Conservation (phyloP, 129 eudicot species). For the Erigeron canadensis region DNA sequence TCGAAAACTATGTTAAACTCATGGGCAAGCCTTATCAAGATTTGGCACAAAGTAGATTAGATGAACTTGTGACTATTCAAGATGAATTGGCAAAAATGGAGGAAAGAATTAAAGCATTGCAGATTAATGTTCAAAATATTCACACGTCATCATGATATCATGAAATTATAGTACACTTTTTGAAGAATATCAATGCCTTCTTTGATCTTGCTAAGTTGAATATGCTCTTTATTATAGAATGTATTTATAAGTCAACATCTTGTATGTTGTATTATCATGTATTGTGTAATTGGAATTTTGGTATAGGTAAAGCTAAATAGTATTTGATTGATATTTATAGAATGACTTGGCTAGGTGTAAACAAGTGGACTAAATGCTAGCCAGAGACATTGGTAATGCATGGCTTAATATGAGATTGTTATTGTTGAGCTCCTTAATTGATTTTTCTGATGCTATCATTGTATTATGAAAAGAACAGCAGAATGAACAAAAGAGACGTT, state of each 20-base stretch:
- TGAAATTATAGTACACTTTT: constrained; percentile 2
- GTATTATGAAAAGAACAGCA: no score
- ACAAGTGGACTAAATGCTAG: no score
- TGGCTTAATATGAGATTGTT: no score
- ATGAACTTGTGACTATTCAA: constrained; percentile 50
- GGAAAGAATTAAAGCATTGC: constrained; percentile 56
- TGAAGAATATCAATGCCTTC: constrained; percentile 14
- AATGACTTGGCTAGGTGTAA: no score
- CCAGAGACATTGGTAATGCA: no score
- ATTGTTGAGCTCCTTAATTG: neutral
- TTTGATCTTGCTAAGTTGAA: constrained; percentile 19
- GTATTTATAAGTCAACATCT: constrained; percentile 21
- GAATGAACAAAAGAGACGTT: no score
- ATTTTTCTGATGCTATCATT: neutral
- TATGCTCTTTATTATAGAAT: neutral
- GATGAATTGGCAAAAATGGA: constrained; percentile 60
- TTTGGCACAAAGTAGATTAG: constrained; percentile 62
- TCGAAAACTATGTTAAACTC: constrained; percentile 52
- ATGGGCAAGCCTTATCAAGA: constrained; percentile 81
- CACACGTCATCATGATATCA: constrained; percentile 46
- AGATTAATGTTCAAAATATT: constrained; percentile 75
- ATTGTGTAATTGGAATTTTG: constrained; percentile 14
- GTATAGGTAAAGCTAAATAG: constrained; percentile 15
- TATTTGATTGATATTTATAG: constrained; percentile 7
- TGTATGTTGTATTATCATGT: constrained; percentile 30